phyloP scores from a whole-genome alignment of 225 moss, liverwort and hornwort species.

The Thuidium tamariscinum region DNA sequence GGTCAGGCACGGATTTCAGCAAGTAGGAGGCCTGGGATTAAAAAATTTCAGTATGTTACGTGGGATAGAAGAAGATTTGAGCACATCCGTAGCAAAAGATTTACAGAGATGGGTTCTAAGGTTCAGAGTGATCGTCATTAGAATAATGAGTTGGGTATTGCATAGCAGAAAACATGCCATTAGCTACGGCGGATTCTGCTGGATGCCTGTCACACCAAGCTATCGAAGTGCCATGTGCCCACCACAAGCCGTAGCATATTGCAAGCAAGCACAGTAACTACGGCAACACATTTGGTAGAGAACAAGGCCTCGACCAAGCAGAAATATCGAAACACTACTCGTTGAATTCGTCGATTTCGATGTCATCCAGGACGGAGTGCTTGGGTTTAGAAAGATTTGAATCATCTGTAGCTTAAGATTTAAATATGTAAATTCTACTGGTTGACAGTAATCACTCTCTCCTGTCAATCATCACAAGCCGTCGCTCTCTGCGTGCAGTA shows the following conservation, averaged over 20 bases:
- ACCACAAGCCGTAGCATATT: background rate
- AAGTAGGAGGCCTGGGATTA: background rate
- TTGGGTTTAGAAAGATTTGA: background rate
- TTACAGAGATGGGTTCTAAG: too few relatives aligned
- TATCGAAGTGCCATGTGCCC: background rate
- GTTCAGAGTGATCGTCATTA: background rate
- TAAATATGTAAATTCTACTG: too few relatives aligned
- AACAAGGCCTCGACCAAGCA: background rate
- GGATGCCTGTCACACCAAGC: background rate
- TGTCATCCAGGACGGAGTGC: too few relatives aligned
- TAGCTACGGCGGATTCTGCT: background rate
- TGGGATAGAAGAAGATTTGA: background rate
- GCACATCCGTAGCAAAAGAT: background rate
- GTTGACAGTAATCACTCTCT: too few relatives aligned
- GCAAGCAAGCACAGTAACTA: background rate
- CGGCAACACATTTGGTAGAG: background rate
- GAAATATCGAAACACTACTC: background rate
- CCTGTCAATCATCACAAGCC: too few relatives aligned
- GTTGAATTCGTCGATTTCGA: background rate
- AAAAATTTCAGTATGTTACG: background rate
- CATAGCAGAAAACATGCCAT: background rate
- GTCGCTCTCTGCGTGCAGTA: background rate
- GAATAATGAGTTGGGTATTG: background rate
- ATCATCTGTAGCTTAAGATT: background rate
- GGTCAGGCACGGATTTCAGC: slow-evolving; percentile 71